phyloP scores from a whole-genome alignment of 2,329 filamentous ascomycete genomes.

The Myriosclerotinia duriaeana region DNA sequence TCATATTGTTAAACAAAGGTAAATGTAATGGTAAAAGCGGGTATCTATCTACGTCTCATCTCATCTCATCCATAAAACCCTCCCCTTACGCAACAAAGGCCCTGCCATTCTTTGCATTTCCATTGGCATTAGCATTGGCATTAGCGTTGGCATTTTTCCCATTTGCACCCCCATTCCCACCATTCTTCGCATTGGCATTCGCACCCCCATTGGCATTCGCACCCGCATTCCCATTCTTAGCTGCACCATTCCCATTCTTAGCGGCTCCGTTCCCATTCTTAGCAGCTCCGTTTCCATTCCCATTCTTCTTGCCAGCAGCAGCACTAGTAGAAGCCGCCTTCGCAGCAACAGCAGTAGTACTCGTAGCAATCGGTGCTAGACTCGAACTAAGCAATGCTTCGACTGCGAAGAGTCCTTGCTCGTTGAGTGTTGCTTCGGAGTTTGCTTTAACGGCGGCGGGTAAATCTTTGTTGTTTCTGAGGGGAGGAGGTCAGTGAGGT shows the following conservation, averaged over 20 bases:
- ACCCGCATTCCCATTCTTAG: neutral
- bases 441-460: conserved; percentile 16
- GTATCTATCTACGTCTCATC: neutral
- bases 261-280: neutral
- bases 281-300: neutral
- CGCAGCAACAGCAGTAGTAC: neutral
- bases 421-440: conserved; percentile 8
- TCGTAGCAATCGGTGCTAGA: neutral
- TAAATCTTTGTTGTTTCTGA: conserved; percentile 17
- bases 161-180: too few species aligned
- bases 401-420: conserved; percentile 16
- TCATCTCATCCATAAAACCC: too few species aligned
- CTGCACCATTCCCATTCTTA: neutral
- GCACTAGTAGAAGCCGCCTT: neutral
- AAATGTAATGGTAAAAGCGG: too few species aligned
- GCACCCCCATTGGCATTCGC: too few species aligned
- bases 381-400: conserved; percentile 13
- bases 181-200: too few species aligned
- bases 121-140: too few species aligned
- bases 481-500: neutral
- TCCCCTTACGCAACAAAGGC: neutral
- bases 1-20: too few species aligned
- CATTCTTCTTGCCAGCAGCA: neutral
- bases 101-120: neutral
- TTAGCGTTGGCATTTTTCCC: too few species aligned